Evolutionary conservation across 768 basidiomycete genomes (phyloP), one percentile per base, ranked within the genome.

Genomic region (Erythrobasidium yunnanense): DNA sequence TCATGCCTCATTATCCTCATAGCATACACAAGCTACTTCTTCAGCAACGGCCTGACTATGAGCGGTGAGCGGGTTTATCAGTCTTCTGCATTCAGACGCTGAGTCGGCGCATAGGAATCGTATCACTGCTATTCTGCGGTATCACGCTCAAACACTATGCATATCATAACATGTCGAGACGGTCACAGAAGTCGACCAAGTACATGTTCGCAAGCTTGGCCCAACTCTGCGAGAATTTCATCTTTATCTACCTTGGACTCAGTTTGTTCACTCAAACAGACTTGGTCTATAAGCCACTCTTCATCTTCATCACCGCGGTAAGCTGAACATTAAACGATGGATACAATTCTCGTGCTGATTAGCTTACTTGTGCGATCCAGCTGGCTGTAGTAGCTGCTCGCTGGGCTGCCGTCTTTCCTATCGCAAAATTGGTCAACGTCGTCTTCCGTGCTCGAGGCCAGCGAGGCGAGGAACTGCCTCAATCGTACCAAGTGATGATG

Each of bases 101-200:
- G 20, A 17, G 85, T 22, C 34, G 8, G 3, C 4, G 22, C 1
- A 18, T 42, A 75, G 93, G 95, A 54, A 96, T 97, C 76, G 92
- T 97, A 47, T 95, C 92, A 2, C 83, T 97, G 42, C 84, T 97
- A 49, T 96, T 99, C 80, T 97, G 93, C 75, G 93, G 95, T 67
- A 95, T 99, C 75, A 99, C 95, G 2, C 82, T 99, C 71, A 99
- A 99, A 77, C 95, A 99, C 75, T 97, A 99, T 74, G 95, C 93
- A n/a, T 97, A 95, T 75, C 95, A 96, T 78, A 97, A 91, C 55
- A 99, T 99, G 95, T 93, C 90, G 8, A 84, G 83, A 27, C 83
- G 88, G 57, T 96, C 95, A 0, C 95, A 97, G 74, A 83, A 88
- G 49, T 87, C 91, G 13, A 89, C 86, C 29, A 92, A 93, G 77